These are phyloP conservation scores for Neurospora sp. DNA, from an alignment of 495 filamentous ascomycete species.

Conservation along the genomic window DNA sequence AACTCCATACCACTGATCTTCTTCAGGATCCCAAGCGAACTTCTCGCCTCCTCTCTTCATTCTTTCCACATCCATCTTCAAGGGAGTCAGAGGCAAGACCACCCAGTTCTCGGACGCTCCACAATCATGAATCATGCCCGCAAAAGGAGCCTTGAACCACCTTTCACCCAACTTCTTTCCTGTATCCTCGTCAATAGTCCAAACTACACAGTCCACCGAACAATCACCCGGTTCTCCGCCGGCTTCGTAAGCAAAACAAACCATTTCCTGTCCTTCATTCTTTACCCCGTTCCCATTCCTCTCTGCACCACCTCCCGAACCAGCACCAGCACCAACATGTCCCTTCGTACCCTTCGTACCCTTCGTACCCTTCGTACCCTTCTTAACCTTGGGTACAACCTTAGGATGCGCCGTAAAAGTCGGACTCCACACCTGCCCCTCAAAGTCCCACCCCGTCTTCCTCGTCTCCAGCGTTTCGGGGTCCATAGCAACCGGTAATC, in stretches of 20 bases:
- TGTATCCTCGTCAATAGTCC: conserved; percentile 27
- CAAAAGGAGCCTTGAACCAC: conserved; percentile 42
- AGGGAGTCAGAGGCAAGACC: conserved; percentile 42
- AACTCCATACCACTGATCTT: conserved; percentile 41
- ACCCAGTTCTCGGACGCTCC: conserved; percentile 44
- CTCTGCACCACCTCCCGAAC: background rate
- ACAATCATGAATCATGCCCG: conserved; percentile 49
- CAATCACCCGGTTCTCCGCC: conserved; percentile 35
- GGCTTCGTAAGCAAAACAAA: conserved; percentile 46
- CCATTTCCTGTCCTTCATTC: conserved; percentile 29
- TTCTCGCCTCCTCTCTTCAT: conserved; percentile 46
- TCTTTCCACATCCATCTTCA: conserved; percentile 39
- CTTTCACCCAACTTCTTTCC: conserved; percentile 34
- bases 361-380: too few species aligned
- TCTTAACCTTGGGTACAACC: conserved; percentile 41
- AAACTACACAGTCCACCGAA: conserved; percentile 38
- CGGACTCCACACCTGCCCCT: conserved; percentile 41
- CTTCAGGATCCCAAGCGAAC: conserved; percentile 45
- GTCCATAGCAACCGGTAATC: conserved; percentile 46
- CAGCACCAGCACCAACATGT: too few species aligned
- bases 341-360: too few species aligned
- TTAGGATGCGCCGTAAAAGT: conserved; percentile 56
- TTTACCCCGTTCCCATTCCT: background rate
- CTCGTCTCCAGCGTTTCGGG: conserved; percentile 43
- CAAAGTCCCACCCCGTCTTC: conserved; percentile 42